Base-by-base conservation (phyloP, 2,329 filamentous ascomycete genomes). In the Colletotrichum lupini region DNA sequence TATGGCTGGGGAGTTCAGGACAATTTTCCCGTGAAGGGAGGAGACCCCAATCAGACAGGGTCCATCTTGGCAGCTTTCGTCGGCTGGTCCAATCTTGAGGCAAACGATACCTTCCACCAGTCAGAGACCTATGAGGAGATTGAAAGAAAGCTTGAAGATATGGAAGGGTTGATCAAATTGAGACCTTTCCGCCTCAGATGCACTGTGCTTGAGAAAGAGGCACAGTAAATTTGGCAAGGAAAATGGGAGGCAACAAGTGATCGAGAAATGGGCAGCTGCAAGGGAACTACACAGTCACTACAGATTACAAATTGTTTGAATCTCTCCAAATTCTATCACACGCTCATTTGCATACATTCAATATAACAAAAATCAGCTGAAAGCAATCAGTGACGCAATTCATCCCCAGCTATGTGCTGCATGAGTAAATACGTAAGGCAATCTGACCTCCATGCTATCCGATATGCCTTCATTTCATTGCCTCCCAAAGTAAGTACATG, bases 1-100 rank as follows among this genome's bases (percentile, higher is more conserved):
- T 46, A 53, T 14, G 67, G 70, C 5, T 73, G 70, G 70, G 53
- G 60, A 6, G 14, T 65, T 7, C 53, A 73, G 35, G 56, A 65
- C 4, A 60, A 73, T 32, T 60, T 69, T 12, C 66, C 70, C 19
- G n/a, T 73, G 7, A 14, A 32, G 6, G 46, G 60, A 4, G 30
- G 32, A 14, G 35, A 46, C 0, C 66, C 42, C 9, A 19, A 14
- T 1, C 5, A 52, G 46, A 52, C 24, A 9, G 66, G 70, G 5
- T 53, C 66, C 4, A 46, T 35, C 3, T 59, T 73, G 11, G 35
- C 61, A 9, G 59, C 37, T 0, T 30, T 69, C 5, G 32, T 73
- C 16, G 67, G 67, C n/a, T 70, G 67, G 67, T n/a, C 14, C 7
- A 37, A 9, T 2, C 8, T 37, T 8, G 49, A 56, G 22, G 49